Evolutionary conservation across 148 eudicot species (phyloP), one percentile per base, ranked within the genome.

Genomic region (Rhododendron williamsianum): DNA sequence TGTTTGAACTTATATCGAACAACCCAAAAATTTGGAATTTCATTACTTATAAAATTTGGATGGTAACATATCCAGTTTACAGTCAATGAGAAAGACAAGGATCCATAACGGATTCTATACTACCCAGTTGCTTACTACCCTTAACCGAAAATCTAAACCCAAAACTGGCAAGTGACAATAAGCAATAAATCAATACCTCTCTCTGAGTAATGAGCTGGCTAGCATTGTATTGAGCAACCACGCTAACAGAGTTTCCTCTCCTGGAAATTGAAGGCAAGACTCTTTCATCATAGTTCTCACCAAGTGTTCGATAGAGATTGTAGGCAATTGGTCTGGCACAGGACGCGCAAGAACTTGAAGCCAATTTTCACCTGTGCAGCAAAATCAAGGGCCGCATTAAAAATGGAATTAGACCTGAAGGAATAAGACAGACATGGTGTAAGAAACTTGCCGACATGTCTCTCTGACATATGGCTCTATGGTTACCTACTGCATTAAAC

Each of bases 161-260:
- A 6, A 38, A 38, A 4, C 43, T 38, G 43, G 43, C 43, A 38
- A 38, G 43, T 27, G 27, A 0, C 0, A 27, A 27, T 27, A 38
- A 5, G 0, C 43, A 6, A 38, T 5, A 38, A 38, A 38, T 38
- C 43, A n/a, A n/a, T n/a, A n/a, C n/a, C n/a, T n/a, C n/a, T n/a
- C n/a, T n/a, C n/a, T n/a, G 98, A 85, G 98, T 94, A 49, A 96
- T 93, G 19, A 96, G 95, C 92, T 96, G 96, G 91, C 98, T 96
- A 25, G 98, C 98, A 86, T 94, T 96, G 89, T 96, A 96, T 78
- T 94, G 98, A 19, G 98, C 98, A 86, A 96, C 98, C 84, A 96
- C 81, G 98, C 91, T 89, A 93, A 94, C 90, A 94, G 80, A 65
- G 98, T 94, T 89, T 96, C 98, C 84, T 94, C 27, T 27, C 27